Evolutionary conservation across 805 yeast genomes (phyloP), one percentile per base, ranked within the genome.

Genomic region (Wickerhamiella nectarea): DNA sequence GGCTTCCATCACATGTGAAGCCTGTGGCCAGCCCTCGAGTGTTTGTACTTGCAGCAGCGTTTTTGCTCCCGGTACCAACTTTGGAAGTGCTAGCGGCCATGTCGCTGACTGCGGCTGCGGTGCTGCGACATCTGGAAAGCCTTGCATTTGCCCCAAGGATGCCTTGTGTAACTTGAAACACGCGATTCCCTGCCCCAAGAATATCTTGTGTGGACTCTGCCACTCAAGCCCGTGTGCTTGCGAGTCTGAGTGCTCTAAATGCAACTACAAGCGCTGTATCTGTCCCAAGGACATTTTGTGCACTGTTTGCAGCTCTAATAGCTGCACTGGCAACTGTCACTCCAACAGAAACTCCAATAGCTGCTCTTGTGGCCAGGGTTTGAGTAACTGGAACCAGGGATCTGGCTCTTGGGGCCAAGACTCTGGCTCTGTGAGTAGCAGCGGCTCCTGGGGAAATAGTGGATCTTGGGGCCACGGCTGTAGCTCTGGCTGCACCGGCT

Each of bases 271-370:
- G 22, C 42, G 36, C 28, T 39, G 42, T 12, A 22, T 39, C 8
- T 39, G 42, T 22, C 34, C 34, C 35, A 39, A 39, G 36, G 42
- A 29, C 15, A 15, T 39, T 31, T 15, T 39, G 20, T 39, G 42
- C 36, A 12, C 8, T 11, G 19, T 21, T 2, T 39, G 42, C 42
- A 24, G 15, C 31, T 33, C 36, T 22, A 14, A 18, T 5, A 10
- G 9, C 22, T 39, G 42, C 42, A 11, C 15, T 15, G 31, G 31
- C 12, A 31, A 20, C 36, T 34, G n/a, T 9, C 7, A 17, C 18
- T 22, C n/a, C n/a, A n/a, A n/a, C n/a, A n/a, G n/a, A n/a, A n/a
- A n/a, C n/a, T n/a, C n/a, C n/a, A n/a, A n/a, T n/a, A n/a, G n/a
- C n/a, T n/a, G n/a, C n/a, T n/a, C n/a, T n/a, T n/a, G n/a, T n/a